Evolutionary conservation across 1,284 basidiomycete genomes (phyloP).

Genomic region (Ceratobasidium sp.): DNA sequence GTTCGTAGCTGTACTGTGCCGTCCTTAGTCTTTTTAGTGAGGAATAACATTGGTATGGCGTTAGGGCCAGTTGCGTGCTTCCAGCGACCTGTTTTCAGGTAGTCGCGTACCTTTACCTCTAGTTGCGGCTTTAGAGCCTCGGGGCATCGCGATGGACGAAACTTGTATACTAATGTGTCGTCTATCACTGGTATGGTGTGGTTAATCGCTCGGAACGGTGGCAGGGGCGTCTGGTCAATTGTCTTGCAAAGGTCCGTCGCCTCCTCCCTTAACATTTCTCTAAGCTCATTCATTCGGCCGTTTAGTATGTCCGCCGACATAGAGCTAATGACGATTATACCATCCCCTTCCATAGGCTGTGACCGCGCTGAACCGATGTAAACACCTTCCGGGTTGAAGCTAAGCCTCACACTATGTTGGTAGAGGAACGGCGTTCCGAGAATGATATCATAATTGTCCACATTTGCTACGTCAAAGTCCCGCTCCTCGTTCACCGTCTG

Average conservation of each 20-base stretch:
- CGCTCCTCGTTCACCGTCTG: conserved; percentile 53
- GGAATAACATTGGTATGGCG: conserved; percentile 58
- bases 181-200: conserved; percentile 60
- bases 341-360: conserved; percentile 50
- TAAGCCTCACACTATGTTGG: conserved; percentile 51
- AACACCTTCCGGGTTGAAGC: conserved; percentile 51
- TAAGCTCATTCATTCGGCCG: conserved; percentile 48
- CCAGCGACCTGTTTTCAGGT: conserved; percentile 54
- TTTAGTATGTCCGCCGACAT: conserved; percentile 49
- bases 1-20: conserved; percentile 52
- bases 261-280: conserved; percentile 49
- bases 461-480: conserved; percentile 56
- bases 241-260: conserved; percentile 54
- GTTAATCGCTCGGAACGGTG: conserved; percentile 58
- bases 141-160: conserved; percentile 14
- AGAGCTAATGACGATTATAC: conserved; percentile 41
- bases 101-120: background rate
- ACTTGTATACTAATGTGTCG: conserved; percentile 53
- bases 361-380: conserved; percentile 48
- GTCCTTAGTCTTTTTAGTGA: conserved; percentile 55
- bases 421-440: conserved; percentile 55
- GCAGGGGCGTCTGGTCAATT: conserved; percentile 53
- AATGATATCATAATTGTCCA: conserved; percentile 54
- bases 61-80: conserved; percentile 52
- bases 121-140: background rate